Evolutionary conservation across 148 eudicot species (phyloP).

Genomic region (Silene latifolia): DNA sequence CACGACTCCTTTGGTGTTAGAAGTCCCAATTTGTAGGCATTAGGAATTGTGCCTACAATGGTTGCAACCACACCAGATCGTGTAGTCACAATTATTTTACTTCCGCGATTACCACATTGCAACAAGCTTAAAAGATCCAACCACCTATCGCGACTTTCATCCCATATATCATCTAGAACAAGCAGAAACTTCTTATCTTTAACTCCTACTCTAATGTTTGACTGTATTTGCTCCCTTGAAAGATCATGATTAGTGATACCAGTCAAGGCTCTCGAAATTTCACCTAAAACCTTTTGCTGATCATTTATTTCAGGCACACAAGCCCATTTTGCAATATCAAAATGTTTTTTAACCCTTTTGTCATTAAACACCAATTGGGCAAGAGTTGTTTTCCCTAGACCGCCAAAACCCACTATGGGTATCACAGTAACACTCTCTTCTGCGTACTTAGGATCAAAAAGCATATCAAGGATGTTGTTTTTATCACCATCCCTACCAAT

Average conservation of each 20-base stretch:
- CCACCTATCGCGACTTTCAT: no score
- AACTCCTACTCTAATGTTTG: neutral
- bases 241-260: neutral
- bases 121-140: slow-evolving; percentile 1
- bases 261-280: neutral
- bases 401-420: no score
- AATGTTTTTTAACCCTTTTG: neutral
- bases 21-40: slow-evolving; percentile 1
- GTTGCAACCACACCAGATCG: slow-evolving; percentile 3
- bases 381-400: neutral
- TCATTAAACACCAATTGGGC: slow-evolving; percentile 19
- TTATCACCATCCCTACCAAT: slow-evolving; percentile 8
- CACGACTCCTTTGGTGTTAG: slow-evolving; percentile 6
- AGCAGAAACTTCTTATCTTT: slow-evolving; percentile 8
- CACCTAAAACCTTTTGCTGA: neutral
- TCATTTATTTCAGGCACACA: neutral
- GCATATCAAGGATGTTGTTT: neutral
- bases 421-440: neutral
- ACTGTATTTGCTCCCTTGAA: neutral
- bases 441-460: slow-evolving; percentile 8
- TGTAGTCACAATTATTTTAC: slow-evolving; percentile 18
- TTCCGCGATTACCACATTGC: slow-evolving; percentile 7
- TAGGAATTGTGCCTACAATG: neutral
- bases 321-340: slow-evolving; percentile 6
- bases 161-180: slow-evolving; percentile 19